Base-by-base conservation (phyloP, 2,329 filamentous ascomycete species). In the Chaetomium strumarium region DNA sequence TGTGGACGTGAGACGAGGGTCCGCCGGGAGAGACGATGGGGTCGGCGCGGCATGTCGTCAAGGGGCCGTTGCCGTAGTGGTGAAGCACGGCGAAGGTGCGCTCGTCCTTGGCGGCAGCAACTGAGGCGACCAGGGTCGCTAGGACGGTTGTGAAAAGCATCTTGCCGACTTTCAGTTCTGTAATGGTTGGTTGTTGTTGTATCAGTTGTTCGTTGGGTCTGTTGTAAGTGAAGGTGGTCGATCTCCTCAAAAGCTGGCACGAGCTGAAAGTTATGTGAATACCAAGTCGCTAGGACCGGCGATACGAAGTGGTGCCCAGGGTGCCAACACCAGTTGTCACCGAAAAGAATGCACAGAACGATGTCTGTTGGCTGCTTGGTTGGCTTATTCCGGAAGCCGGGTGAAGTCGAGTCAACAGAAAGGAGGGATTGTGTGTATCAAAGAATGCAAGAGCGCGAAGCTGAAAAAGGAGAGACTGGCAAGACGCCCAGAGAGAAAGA, bases 31-130 rank as follows among this genome's bases (percentile, higher is more conserved):
- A 75, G 56, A 90, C 73, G 58, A 90, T 83, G 51, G 87, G 86
- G 61, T 91, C 87, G 40, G 79, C 67, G 40, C 78, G 80, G 63
- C 80, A 80, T 46, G 75, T 72, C 45, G 78, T 79, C 60, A 84
- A 74, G 62, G 84, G 79, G 39, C 78, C 75, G 59, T 81, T 75
- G 63, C 83, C 84, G 65, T 81, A 80, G 75, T 89, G 88, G 63
- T 79, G 83, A 65, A 88, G 78, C 64, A 88, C 86, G 49, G 84
- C 84, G 61, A 86, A 81, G 40, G 81, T 81, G 51, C 77, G 72
- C 4, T 57, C 44, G 59, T 70, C 70, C 30, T 63, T 73, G 63
- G 55, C 70, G 33, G 69, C 66, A 55, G 70, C 65, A 45, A 68
- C 66, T 34, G 72, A 57, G 57, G 72, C 73, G 56, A 72, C 66